phyloP scores from a whole-genome alignment of 768 basidiomycete species.

The Infundibulicybe gibba region DNA sequence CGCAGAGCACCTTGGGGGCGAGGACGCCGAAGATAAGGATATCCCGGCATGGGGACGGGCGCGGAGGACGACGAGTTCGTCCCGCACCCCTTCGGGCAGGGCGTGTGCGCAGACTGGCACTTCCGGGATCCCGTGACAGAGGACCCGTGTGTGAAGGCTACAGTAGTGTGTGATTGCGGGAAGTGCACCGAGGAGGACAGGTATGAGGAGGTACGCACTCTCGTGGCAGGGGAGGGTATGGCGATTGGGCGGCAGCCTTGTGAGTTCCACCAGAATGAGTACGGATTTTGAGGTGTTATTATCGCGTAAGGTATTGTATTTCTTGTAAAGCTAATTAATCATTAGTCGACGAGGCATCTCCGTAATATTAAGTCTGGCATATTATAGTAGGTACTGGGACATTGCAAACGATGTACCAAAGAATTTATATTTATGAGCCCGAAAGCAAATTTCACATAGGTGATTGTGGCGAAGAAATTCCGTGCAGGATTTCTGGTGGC shows the following conservation, averaged over 20 bases:
- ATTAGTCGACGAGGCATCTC: too few species aligned
- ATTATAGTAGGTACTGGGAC: too few species aligned
- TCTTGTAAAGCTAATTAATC: not conserved
- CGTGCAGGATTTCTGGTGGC: too few species aligned
- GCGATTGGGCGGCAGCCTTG: slow-evolving; percentile 59
- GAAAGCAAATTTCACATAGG: too few species aligned
- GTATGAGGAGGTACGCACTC: slow-evolving; percentile 22
- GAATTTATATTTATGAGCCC: too few species aligned
- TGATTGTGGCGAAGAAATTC: too few species aligned
- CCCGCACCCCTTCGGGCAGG: slow-evolving; percentile 39
- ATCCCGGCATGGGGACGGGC: not conserved
- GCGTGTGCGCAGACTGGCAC: slow-evolving; percentile 63
- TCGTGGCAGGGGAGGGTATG: slow-evolving; percentile 46
- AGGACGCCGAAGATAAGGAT: not conserved
- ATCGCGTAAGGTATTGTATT: not conserved
- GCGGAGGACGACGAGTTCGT: not conserved
- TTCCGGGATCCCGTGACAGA: slow-evolving; percentile 54
- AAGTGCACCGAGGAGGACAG: slow-evolving; percentile 19
- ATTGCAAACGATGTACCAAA: too few species aligned
- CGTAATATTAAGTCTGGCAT: too few species aligned
- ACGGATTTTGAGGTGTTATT: slow-evolving; percentile 8
- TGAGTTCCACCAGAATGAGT: slow-evolving; percentile 50
- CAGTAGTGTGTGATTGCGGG: slow-evolving; percentile 27
- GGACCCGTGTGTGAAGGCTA: slow-evolving; percentile 46
- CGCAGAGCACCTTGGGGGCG: not conserved